Base-by-base conservation (phyloP, 2,329 filamentous ascomycete genomes). In the Orbilia brochopaga region DNA sequence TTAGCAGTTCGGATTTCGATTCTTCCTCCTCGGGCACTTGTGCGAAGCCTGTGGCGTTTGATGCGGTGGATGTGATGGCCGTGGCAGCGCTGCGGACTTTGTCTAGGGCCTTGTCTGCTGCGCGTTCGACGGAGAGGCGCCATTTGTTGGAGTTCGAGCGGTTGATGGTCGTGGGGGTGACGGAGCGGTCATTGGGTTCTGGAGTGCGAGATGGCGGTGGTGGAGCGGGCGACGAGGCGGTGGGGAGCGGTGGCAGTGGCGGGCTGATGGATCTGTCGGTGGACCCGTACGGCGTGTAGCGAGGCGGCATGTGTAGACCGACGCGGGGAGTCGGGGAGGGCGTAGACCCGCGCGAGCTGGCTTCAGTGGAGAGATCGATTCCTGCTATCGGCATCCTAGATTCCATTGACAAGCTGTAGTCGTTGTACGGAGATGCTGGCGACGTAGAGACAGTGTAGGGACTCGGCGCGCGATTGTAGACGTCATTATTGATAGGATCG, bases 61-160 rank as follows among this genome's bases (percentile, higher is more conserved):
- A 52, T 3, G 48, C 17, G 10, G 58, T 59, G 0, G 54, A 53
- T 1, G 51, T 32, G 32, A 40, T 40, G 2, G 60, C 50, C 6
- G 56, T 40, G 10, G 67, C 62, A 4, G 66, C 66, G 24, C 53
- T 59, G 35, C 69, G 69, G 44, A 73, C 62, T 51, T 67, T 66
- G 24, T 73, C 69, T 57, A 73, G 61, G 1, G 69, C 69, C 32
- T 42, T 67, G 23, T 73, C 69, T 6, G 69, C 69, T 13, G 69
- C 69, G 11, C 69, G 69, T 21, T 73, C 69, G 30, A 73, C 69
- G 5, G 69, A 73, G 7, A 67, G 53, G 30, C 69, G 69, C 69
- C 69, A 73, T 0, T 59, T 57, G 35, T 66, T 51, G 42, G 69
- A 73, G 69, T 67, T 73, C 7, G 62, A 57, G 11, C 69, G 61